A percentile compares a stretch with the other conserved stretches of the same genome.
These are phyloP conservation scores for Lactarius akahatsu DNA, from an alignment of 768 basidiomycete genomes.

Conservation along the genomic window DNA sequence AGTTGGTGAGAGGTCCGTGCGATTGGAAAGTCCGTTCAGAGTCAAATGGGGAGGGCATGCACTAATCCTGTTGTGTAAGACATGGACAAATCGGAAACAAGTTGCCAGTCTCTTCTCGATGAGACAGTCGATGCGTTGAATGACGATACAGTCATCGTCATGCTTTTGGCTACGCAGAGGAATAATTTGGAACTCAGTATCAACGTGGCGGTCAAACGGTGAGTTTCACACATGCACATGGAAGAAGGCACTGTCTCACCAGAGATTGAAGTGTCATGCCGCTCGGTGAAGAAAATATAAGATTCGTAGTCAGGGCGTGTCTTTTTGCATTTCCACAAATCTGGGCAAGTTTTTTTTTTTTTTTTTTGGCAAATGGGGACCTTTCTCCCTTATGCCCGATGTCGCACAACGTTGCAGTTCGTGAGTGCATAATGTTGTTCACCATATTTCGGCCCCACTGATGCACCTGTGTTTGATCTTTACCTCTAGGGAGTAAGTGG, in stretches of 20 bases:
- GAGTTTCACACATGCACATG: background rate
- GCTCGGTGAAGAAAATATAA: background rate
- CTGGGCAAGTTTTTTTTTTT: background rate
- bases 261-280: background rate
- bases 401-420: background rate
- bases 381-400: background rate
- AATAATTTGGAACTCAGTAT: background rate
- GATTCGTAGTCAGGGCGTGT: background rate
- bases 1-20: background rate
- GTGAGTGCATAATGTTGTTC: background rate
- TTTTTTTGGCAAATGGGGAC: background rate
- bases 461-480: background rate
- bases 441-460: too few species aligned
- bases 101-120: background rate
- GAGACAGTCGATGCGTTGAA: background rate
- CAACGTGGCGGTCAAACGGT: background rate
- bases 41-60: background rate
- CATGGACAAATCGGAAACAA: background rate
- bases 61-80: background rate
- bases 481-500: background rate
- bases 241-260: background rate
- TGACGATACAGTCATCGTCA: background rate
- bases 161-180: background rate
- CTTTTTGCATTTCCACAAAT: background rate
- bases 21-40: background rate